These are phyloP conservation scores for Orbilia blumenaviensis DNA, from an alignment of 2,329 filamentous ascomycete species.

Conservation along the genomic window DNA sequence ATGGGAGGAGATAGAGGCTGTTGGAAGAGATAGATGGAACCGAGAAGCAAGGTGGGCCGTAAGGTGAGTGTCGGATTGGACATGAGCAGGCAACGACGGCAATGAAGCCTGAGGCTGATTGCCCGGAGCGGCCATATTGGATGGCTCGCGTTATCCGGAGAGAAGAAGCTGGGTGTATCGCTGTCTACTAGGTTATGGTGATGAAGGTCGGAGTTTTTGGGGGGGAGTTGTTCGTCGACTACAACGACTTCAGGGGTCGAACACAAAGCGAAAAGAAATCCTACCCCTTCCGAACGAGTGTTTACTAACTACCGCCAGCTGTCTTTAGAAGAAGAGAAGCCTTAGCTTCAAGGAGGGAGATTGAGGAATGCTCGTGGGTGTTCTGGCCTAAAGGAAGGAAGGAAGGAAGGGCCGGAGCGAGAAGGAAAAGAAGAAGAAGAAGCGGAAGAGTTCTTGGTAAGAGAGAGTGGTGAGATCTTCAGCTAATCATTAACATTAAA, in stretches of 20 bases:
- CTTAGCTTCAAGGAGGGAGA: not conserved
- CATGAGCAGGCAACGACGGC: constrained; percentile 84
- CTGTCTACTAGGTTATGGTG: not conserved
- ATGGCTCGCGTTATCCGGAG: constrained; percentile 24
- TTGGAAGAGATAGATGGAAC: constrained; percentile 90
- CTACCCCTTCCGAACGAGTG: constrained; percentile 31
- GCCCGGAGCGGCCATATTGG: constrained; percentile 62
- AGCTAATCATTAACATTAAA: constrained; percentile 50
- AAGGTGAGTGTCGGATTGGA: constrained; percentile 79
- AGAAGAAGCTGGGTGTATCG: not conserved
- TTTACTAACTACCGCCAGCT: constrained; percentile 14
- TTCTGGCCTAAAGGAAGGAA: not conserved
- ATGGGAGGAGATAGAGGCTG: constrained; percentile 87
- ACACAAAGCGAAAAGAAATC: not conserved
- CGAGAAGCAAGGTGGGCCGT: constrained; percentile 85
- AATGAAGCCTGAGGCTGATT: constrained; percentile 84
- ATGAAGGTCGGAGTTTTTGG: not conserved
- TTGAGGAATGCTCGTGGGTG: constrained; percentile 14
- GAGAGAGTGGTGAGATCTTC: constrained; percentile 33
- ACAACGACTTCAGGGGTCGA: constrained; percentile 44
- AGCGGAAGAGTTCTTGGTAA: not conserved
- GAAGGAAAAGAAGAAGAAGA: not conserved
- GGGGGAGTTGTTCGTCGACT: constrained; percentile 2
- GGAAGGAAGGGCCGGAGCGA: not conserved
- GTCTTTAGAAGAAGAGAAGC: not conserved